Evolutionary conservation across 2,329 filamentous ascomycete genomes (phyloP), one percentile per base, ranked within the genome.

Genomic region (Zymoseptoria brevis): DNA sequence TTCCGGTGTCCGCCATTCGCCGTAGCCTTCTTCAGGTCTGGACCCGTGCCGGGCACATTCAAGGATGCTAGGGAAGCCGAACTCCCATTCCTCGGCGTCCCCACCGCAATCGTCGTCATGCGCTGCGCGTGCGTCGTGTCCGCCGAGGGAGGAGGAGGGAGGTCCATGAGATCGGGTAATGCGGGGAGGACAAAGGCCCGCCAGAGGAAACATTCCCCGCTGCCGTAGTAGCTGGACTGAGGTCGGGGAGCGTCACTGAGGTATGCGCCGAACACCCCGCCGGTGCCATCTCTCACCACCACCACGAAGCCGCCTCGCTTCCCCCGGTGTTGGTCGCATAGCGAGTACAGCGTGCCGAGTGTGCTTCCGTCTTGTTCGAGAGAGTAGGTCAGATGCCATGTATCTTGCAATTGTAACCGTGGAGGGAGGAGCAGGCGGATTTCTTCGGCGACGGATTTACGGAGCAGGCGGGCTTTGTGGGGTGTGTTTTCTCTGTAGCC

Each of bases 141-240:
- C 49, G 81, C 81, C 53, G 80, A 84, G 2, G 89, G 89, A 0
- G 87, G 88, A 0, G 86, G 88, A 1, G 88, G 88, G 0, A 90
- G 79, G 9, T 78, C 78, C 3, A 79, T 73, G 11, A 81, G 74
- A 60, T 81, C 78, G 1, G 80, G 73, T 8, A 82, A 71, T 0
- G 83, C 75, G 1, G 85, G 79, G 35, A 92, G 78, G 3, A 87
- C 75, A 51, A 85, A 85, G 0, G 89, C 87, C 53, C 88, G 84
- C 90, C 90, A 95, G 64, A 95, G 83, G 74, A 95, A 99, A 75
- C 93, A 97, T 75, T 99, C 94, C 68, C 94, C 94, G 11, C 90
- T 96, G 69, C 94, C 94, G 74, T 89, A 99, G 79, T 96, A 99
- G 64, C 92, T 88, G 2, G 90, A 77, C 1, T 85, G 80, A 0